A percentile compares a stretch with the other conserved stretches of the same genome.
phyloP scores from a whole-genome alignment of 306 rosid species.

The Purshia tridentata region DNA sequence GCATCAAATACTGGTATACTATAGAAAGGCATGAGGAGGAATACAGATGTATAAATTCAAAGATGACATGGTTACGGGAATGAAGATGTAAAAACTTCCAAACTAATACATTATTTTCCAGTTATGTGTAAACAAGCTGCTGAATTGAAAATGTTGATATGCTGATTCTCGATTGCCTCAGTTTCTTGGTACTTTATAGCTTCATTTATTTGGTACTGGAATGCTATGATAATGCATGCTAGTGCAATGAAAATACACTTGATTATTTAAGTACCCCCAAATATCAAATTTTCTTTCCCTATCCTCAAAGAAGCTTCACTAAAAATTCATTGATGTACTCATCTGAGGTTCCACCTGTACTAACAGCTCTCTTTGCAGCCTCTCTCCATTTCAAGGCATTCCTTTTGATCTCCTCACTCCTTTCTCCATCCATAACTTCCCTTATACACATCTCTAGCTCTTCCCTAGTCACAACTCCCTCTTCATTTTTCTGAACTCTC shows the following conservation, averaged over 20 bases:
- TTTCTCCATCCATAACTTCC: slow-evolving; percentile 44
- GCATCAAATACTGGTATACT: background rate
- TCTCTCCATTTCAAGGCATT: slow-evolving; percentile 49
- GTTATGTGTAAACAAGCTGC: background rate
- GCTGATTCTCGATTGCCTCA: background rate
- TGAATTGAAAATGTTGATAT: background rate
- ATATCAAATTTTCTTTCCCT: background rate
- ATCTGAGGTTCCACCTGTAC: slow-evolving; percentile 41
- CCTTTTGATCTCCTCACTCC: slow-evolving; percentile 28
- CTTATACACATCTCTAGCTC: slow-evolving; percentile 34
- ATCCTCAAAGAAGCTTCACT: slow-evolving; percentile 8
- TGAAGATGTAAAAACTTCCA: background rate
- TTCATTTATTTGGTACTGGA: background rate
- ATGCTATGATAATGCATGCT: background rate
- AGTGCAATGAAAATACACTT: background rate
- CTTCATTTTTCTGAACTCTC: slow-evolving; percentile 32
- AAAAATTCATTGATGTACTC: slow-evolving; percentile 30
- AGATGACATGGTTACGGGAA: background rate
- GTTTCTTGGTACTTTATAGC: background rate
- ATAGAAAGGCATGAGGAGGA: background rate
- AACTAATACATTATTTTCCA: background rate
- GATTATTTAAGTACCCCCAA: background rate
- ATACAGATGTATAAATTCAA: background rate
- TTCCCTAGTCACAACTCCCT: slow-evolving; percentile 40
- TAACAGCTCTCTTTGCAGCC: slow-evolving; percentile 34